Conservation (phyloP, 345 rosid genomes). For the Citrus unshiu region DNA sequence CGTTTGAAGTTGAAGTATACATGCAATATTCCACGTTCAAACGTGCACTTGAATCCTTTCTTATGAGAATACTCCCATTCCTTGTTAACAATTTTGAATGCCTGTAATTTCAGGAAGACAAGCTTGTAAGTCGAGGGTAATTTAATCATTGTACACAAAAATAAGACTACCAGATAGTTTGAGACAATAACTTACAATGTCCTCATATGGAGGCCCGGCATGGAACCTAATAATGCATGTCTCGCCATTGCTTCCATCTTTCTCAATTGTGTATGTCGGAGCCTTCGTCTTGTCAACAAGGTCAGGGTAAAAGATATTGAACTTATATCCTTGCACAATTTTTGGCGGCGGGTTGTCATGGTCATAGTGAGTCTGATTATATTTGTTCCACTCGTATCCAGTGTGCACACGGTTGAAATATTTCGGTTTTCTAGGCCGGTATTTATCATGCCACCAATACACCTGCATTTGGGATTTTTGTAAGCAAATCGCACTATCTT, state of each 20-base stretch:
- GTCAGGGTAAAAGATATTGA: conserved; percentile 93
- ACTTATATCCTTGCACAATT: conserved; percentile 89
- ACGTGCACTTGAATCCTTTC: conserved; percentile 94
- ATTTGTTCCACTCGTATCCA: conserved; percentile 98
- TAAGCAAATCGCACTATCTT: neutral
- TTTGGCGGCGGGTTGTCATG: conserved; percentile 98
- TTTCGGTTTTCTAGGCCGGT: conserved; percentile 90
- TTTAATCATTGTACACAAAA: neutral
- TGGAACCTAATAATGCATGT: conserved; percentile 88
- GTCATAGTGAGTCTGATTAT: conserved; percentile 89
- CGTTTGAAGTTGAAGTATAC: conserved; percentile 91
- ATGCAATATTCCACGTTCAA: conserved; percentile 89
- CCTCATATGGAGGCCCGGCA: conserved; percentile 97
- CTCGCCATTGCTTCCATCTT: conserved; percentile 73
- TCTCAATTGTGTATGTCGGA: conserved; percentile 71
- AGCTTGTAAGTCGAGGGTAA: neutral
- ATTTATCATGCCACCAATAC: conserved; percentile 99
- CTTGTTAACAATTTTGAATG: conserved; percentile 83
- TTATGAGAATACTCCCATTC: conserved; percentile 99
- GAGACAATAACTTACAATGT: conserved; percentile 54
- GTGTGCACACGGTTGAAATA: conserved; percentile 98
- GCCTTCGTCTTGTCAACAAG: conserved; percentile 88
- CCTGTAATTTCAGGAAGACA: conserved; percentile 36
- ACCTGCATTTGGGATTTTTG: conserved; percentile 37
- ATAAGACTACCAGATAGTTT: neutral